Percentiles rank a stretch among this genome's conserved stretches.
Conservation (phyloP, 2,329 filamentous ascomycete genomes). For the Zymoseptoria brevis region DNA sequence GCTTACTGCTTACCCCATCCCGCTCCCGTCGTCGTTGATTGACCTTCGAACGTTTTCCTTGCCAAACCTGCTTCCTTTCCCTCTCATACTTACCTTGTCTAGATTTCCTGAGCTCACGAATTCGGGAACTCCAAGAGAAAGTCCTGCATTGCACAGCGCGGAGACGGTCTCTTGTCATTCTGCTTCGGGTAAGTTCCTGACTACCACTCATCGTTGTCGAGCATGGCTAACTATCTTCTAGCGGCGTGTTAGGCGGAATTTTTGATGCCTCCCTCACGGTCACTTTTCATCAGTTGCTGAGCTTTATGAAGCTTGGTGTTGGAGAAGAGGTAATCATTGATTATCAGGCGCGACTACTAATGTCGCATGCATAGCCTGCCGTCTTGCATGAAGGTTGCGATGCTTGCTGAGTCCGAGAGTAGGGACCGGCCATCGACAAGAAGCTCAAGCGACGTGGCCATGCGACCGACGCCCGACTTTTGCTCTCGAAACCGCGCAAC, state of each 20-base stretch:
- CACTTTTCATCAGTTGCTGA: background rate
- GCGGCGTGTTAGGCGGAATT: background rate
- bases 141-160: conserved; percentile 3
- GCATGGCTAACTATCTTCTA: too few species aligned
- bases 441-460: too few species aligned
- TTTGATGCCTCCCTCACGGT: background rate
- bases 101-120: background rate
- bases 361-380: background rate
- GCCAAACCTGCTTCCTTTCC: background rate
- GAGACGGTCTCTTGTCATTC: background rate
- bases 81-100: background rate
- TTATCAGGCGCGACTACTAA: too few species aligned
- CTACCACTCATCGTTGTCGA: too few species aligned
- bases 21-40: background rate
- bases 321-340: background rate
- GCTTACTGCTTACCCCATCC: background rate
- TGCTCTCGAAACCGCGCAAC: too few species aligned
- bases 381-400: background rate
- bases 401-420: background rate
- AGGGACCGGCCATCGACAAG: too few species aligned
- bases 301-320: background rate
- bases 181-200: background rate
- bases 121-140: background rate
- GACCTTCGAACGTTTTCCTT: background rate
- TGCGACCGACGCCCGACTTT: too few species aligned